phyloP scores from a whole-genome alignment of 2,329 filamentous ascomycete species.

The Mariannaea sp. region DNA sequence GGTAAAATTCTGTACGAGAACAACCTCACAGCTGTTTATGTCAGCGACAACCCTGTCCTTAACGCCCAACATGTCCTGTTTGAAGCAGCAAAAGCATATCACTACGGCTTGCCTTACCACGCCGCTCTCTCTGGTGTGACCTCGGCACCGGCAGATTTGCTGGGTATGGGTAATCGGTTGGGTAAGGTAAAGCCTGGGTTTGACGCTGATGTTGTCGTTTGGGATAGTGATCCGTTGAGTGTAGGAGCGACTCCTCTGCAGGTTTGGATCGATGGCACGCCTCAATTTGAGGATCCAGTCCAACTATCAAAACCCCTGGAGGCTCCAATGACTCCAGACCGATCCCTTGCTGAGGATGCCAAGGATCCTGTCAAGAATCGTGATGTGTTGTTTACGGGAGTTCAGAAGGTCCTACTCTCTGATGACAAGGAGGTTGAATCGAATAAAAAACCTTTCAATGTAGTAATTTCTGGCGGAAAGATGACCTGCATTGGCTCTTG shows the following conservation, averaged over 20 bases:
- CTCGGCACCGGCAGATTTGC: conserved; percentile 60
- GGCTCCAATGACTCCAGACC: conserved; percentile 47
- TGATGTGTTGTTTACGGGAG: conserved; percentile 60
- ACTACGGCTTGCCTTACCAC: conserved; percentile 65
- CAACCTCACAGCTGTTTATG: conserved; percentile 68
- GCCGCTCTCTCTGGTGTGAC: conserved; percentile 63
- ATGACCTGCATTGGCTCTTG: conserved; percentile 63
- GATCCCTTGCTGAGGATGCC: conserved; percentile 46
- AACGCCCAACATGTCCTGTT: conserved; percentile 73
- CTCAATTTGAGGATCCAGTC: conserved; percentile 58
- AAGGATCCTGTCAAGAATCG: conserved; percentile 47
- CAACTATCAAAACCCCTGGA: conserved; percentile 56
- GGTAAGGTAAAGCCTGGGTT: conserved; percentile 66
- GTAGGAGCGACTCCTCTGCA: conserved; percentile 64
- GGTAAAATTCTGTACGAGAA: conserved; percentile 69
- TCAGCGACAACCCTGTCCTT: conserved; percentile 72
- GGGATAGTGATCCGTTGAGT: conserved; percentile 66
- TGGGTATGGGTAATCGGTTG: conserved; percentile 61
- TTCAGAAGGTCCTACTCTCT: conserved; percentile 57
- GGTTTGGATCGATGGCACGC: conserved; percentile 66
- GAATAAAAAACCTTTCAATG: conserved; percentile 48
- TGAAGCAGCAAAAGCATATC: conserved; percentile 64
- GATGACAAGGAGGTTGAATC: conserved; percentile 44
- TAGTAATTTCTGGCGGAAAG: conserved; percentile 57
- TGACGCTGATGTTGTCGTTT: conserved; percentile 65